Evolutionary conservation across 495 filamentous ascomycete genomes (phyloP), one percentile per base, ranked within the genome.

Genomic region (Gamarada debralockiae): DNA sequence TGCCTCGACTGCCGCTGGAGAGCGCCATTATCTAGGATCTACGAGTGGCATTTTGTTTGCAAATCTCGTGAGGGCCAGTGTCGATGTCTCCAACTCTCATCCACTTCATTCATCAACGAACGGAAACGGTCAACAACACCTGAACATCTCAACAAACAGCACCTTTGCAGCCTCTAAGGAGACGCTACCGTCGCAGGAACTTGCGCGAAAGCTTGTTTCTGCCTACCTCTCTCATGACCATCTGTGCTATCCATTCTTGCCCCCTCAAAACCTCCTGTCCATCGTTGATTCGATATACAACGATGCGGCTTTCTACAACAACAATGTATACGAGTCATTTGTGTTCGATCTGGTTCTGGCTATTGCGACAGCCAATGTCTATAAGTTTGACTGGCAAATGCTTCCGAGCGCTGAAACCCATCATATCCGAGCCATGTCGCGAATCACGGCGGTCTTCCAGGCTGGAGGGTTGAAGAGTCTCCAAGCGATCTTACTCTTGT

Each of bases 161-260:
- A 5, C 7, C 17, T 40, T 22, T 20, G 15, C 40, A 24, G 40
- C 40, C 24, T 47, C 47, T 18, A 53, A 40, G 18, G 33, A 42
- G 18, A 20, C 34, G 2, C 25, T 56, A 17, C 63, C 57, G 12
- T 55, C 55, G 10, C 41, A 59, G 45, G 15, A 48, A 13, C 54
- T 63, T 4, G 59, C 63, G 37, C 47, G 53, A 15, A 33, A 60
- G 7, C 44, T 65, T n/a, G 36, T 60, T 37, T 36, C 44, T 7
- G 53, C 52, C 6, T 65, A 63, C 33, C 50, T 65, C 37, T 55
- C 53, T n/a, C 54, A 65, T 42, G 63, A 65, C 41, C 63, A 65
- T 34, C 29, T 65, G 2, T 65, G 45, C 20, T 65, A 58, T 51
- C 63, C 63, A 2, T 56, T 60, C 40, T 51, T 65, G 9, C 48